A percentile compares a stretch with the other conserved stretches of the same genome.
These are phyloP conservation scores for Entophlyctis luteolus DNA, from an alignment of 192 early-diverging fungal species.

Conservation along the genomic window DNA sequence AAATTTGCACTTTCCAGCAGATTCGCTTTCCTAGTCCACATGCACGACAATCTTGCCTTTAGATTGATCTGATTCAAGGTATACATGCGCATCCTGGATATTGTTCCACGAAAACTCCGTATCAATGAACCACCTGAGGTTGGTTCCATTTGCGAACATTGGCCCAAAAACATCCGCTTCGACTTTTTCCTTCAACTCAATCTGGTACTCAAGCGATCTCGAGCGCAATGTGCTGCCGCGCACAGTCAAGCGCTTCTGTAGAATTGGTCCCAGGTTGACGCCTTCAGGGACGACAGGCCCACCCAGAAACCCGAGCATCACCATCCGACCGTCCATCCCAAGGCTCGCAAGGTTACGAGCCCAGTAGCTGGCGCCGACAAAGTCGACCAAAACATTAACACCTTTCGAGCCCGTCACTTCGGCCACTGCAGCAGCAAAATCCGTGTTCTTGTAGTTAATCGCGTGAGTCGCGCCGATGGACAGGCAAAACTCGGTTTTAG, in stretches of 20 bases:
- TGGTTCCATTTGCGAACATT: constrained; percentile 36
- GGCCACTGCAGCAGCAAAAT: constrained; percentile 62
- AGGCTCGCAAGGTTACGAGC: constrained; percentile 47
- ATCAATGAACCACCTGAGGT: constrained; percentile 52
- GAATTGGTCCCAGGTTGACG: constrained; percentile 43
- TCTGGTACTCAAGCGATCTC: constrained; percentile 63
- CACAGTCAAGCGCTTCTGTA: constrained; percentile 64
- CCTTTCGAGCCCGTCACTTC: constrained; percentile 69
- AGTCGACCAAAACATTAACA: constrained; percentile 78
- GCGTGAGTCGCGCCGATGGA: constrained; percentile 72
- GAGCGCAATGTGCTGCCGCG: constrained; percentile 69
- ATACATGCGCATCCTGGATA: constrained; percentile 60
- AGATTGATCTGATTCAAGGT: constrained; percentile 60
- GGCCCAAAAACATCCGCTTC: constrained; percentile 52
- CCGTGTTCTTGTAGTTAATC: constrained; percentile 75
- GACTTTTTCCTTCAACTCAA: constrained; percentile 47
- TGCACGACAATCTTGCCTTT: constrained; percentile 44
- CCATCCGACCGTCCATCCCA: constrained; percentile 78
- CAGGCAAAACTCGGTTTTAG: constrained; percentile 67
- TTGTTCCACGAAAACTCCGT: constrained; percentile 63
- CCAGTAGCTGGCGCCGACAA: constrained; percentile 63
- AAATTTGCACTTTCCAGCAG: no score
- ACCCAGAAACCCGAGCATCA: constrained; percentile 80
- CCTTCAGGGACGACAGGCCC: constrained; percentile 43
- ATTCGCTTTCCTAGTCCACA: constrained; percentile 19